Conservation (phyloP, 371 early-diverging fungal genomes). For the Mortierella sp. region DNA sequence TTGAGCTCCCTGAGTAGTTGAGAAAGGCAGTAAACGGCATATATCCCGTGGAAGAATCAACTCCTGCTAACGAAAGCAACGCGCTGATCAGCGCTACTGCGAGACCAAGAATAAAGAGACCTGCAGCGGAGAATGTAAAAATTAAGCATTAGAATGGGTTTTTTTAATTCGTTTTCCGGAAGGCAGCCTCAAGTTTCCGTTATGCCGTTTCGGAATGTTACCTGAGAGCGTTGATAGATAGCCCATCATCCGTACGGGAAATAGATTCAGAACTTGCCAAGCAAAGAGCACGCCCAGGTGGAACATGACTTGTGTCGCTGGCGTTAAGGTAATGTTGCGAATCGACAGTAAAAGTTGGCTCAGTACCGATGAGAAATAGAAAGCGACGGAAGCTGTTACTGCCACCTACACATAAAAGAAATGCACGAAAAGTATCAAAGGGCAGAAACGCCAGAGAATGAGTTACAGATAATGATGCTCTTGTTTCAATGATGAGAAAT, state of each 20-base stretch:
- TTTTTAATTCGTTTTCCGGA: too few species aligned
- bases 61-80: conserved; percentile 28
- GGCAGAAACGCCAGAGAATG: not conserved
- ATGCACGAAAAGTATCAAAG: not conserved
- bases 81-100: conserved; percentile 35
- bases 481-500: too few species aligned
- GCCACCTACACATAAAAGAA: conserved; percentile 17
- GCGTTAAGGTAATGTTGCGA: conserved; percentile 17
- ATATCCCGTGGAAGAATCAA: conserved; percentile 21
- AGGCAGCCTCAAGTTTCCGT: too few species aligned
- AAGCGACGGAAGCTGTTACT: conserved; percentile 37
- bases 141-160: too few species aligned
- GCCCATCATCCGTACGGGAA: conserved; percentile 27
- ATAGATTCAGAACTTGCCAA: conserved; percentile 38
- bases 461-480: too few species aligned
- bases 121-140: conserved; percentile 7
- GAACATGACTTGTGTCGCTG: conserved; percentile 40
- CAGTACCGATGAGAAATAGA: conserved; percentile 37
- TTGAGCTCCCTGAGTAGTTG: conserved; percentile 38
- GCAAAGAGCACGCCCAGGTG: conserved; percentile 29
- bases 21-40: conserved; percentile 42
- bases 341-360: conserved; percentile 28
- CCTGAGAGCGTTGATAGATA: conserved; percentile 28
- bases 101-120: conserved; percentile 16
- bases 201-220: too few species aligned